Base-by-base conservation (phyloP, 2,329 filamentous ascomycete species). In the Colletotrichum filicis region DNA sequence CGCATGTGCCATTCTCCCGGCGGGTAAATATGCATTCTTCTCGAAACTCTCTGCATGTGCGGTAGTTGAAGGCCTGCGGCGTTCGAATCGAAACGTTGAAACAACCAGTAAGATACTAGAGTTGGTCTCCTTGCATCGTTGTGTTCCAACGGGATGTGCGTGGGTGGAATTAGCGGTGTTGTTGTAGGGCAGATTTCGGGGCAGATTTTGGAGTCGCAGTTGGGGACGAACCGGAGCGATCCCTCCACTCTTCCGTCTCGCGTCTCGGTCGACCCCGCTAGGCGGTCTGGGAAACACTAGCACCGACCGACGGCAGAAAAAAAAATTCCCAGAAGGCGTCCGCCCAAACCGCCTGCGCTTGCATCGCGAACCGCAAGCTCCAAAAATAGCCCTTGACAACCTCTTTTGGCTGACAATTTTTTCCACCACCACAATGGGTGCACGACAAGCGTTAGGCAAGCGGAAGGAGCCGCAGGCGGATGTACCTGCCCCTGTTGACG, bases 381-480 rank as follows among this genome's bases (percentile, higher is more conserved):
- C 71, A 71, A 75, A 74, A 70, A 74, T 74, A 74, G 72, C 69
- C 69, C 57, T 60, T 42, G 32, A 58, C 52, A 24, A 53, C 32
- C 46, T 61, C 37, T 76, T 74, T 59, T 49, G 57, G 22, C 64
- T 58, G 19, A 37, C 53, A 26, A 19, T 53, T 66, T 35, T 52
- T 59, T n/a, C 49, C 59, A 49, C 71, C 68, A 63, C 66, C 55
- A 78, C 79, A 77, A 87, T 86, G 84, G 83, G 79, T 74, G 78
- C 83, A 57, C 80, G 80, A 75, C 82, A 84, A 71, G 78, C 81
- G 58, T 85, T 83, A 37, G 87, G 89, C 80, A 94, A 94, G 85
- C 90, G 92, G 76, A 94, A 93, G 82, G 89, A 89, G 74, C 86
- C 90, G 24, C 87, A 86, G 28, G 85, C 85, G 37, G 89, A 90